Evolutionary conservation across 345 rosid genomes (phyloP).

Genomic region (Lepidium didymum): DNA sequence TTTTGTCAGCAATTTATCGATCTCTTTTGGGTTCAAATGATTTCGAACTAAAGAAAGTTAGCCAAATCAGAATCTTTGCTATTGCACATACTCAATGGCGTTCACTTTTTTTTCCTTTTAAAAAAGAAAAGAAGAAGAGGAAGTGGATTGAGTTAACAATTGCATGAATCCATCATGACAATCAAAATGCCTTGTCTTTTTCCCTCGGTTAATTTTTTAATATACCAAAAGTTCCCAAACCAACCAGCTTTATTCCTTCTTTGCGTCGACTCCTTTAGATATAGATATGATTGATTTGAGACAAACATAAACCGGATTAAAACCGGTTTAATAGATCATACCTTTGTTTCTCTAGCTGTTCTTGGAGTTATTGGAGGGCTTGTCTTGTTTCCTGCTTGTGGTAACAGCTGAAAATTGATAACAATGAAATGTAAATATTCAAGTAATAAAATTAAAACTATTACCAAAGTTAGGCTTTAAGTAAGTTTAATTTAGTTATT

Average conservation of each 20-base stretch:
- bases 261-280: conserved; percentile 10
- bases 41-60: neutral
- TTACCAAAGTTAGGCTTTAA: neutral
- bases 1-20: neutral
- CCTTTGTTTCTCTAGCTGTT: conserved; percentile 81
- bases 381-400: conserved; percentile 30
- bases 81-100: neutral
- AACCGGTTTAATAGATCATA: conserved; percentile 19
- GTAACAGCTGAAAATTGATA: conserved; percentile 29
- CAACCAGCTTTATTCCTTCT: conserved; percentile 4
- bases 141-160: neutral
- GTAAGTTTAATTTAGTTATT: neutral
- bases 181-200: conserved; percentile 14
- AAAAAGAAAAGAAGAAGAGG: neutral
- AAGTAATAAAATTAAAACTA: neutral
- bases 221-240: conserved; percentile 9
- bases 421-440: neutral
- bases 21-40: neutral
- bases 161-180: conserved; percentile 16
- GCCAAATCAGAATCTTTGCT: neutral
- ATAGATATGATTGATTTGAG: conserved; percentile 15
- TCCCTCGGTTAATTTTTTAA: neutral
- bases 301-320: neutral
- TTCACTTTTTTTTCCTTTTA: neutral
- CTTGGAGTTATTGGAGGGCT: conserved; percentile 68